Base-by-base conservation (phyloP, 805 yeast species). In the Kodamaea sagamina region DNA sequence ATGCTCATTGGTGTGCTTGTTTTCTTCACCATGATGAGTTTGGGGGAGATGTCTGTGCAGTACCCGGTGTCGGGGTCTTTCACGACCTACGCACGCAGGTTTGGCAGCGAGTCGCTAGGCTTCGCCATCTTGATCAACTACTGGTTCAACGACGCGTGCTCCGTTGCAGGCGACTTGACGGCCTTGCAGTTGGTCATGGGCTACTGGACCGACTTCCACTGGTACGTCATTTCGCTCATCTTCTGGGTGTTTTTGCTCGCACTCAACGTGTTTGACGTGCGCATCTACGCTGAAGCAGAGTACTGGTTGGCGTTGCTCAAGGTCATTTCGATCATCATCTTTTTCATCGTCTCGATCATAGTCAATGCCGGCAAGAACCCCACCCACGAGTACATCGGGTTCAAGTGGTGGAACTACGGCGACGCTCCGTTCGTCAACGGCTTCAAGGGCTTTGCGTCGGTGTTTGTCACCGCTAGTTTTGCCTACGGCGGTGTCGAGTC, bases 401-500 rank as follows among this genome's bases (percentile, higher is more conserved):
- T 75, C 64, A 65, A 71, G 68, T 65, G 61, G 47, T 67, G 72
- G 72, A 22, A 25, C 15, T 25, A 40, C 19, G 43, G 43, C 8
- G 43, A 40, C 19, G 43, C 43, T n/a, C 43, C 43, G 3, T 32
- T 36, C 24, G 45, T 36, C 8, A 31, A 42, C 15, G 63, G 55
- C 57, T 10, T 62, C 60, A 11, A 46, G 53, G 9, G 58, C 49
- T 31, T 50, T 59, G 32, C 34, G 51, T 9, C 49, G 50, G 8
- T 59, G 12, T 47, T 59, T 13, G 53, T 59, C 45, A 56, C 49
- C 43, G 58, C 62, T n/a, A 61, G 59, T 3, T 59, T 55, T 49
- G 52, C 64, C 12, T 59, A 58, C 41, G 53, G 58, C 39, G 50
- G 56, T 31, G 86, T 86, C 12, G 88, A 82, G 64, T 68, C 82